phyloP scores from a whole-genome alignment of 768 basidiomycete genomes.

The Kwoniella europaea region DNA sequence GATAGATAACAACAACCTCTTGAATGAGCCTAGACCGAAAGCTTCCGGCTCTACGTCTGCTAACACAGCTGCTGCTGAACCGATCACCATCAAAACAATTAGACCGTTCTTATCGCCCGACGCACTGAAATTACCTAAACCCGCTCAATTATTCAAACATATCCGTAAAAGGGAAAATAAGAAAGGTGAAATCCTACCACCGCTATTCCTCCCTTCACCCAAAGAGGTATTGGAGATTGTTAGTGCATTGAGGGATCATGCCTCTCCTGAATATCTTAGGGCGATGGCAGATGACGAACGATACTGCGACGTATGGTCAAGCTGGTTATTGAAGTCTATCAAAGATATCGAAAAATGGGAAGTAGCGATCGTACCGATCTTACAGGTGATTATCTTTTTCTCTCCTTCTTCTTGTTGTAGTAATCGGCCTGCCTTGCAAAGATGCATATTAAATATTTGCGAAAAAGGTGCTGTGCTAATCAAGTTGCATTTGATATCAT shows the following conservation, averaged over 20 bases:
- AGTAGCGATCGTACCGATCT: conserved; percentile 30
- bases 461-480: neutral
- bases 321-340: conserved; percentile 30
- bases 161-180: conserved; percentile 21
- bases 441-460: neutral
- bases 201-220: conserved; percentile 34
- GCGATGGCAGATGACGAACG: conserved; percentile 40
- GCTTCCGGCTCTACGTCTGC: neutral
- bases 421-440: neutral
- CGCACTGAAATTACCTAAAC: conserved; percentile 26
- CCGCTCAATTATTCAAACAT: conserved; percentile 35
- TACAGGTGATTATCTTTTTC: conserved; percentile 32
- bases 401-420: neutral
- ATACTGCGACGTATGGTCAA: conserved; percentile 28
- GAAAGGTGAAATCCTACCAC: conserved; percentile 17
- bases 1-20: neutral
- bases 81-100: conserved; percentile 25
- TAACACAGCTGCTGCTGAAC: neutral
- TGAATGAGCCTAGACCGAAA: neutral
- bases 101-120: conserved; percentile 25
- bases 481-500: neutral
- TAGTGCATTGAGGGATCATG: conserved; percentile 19
- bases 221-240: conserved; percentile 41
- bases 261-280: conserved; percentile 33
- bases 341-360: conserved; percentile 43